phyloP scores from a whole-genome alignment of 2,329 filamentous ascomycete species.

The Aureobasidium sp. region DNA sequence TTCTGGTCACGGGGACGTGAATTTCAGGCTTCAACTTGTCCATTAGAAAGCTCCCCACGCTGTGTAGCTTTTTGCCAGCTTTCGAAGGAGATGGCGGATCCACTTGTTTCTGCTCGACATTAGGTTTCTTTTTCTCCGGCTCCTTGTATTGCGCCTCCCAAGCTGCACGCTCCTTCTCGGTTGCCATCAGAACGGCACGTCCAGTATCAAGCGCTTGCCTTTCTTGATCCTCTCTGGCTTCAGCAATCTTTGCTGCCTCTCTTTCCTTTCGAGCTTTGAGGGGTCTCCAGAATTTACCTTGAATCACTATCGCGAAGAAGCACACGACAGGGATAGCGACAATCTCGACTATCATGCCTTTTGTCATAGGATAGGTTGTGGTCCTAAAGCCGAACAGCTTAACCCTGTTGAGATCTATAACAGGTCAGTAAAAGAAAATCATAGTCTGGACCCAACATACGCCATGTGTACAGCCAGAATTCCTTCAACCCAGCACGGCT shows the following conservation, averaged over 20 bases:
- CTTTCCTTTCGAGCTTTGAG: conserved; percentile 48
- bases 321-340: conserved; percentile 68
- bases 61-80: not conserved
- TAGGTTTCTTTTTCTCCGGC: conserved; percentile 40
- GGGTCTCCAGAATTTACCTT: conserved; percentile 77
- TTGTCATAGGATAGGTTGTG: conserved; percentile 73
- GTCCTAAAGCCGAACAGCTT: conserved; percentile 70
- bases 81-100: not conserved
- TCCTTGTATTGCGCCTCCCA: not conserved
- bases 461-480: conserved; percentile 92
- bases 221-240: conserved; percentile 50
- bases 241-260: conserved; percentile 37
- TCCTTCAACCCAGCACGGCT: conserved; percentile 86
- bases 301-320: conserved; percentile 68
- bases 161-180: conserved; percentile 47
- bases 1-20: too few relatives aligned
- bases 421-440: conserved; percentile 12
- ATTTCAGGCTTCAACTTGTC: not conserved
- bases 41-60: not conserved
- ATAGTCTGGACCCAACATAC: conserved; percentile 31
- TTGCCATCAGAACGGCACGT: conserved; percentile 54
- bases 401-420: conserved; percentile 54
- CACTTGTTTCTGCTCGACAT: conserved; percentile 5
- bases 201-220: conserved; percentile 63
- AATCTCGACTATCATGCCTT: conserved; percentile 76